Percentiles rank a stretch among this genome's conserved stretches.
These are phyloP conservation scores for Chrysoporthe puriensis DNA, from an alignment of 2,329 filamentous ascomycete species.

Conservation along the genomic window DNA sequence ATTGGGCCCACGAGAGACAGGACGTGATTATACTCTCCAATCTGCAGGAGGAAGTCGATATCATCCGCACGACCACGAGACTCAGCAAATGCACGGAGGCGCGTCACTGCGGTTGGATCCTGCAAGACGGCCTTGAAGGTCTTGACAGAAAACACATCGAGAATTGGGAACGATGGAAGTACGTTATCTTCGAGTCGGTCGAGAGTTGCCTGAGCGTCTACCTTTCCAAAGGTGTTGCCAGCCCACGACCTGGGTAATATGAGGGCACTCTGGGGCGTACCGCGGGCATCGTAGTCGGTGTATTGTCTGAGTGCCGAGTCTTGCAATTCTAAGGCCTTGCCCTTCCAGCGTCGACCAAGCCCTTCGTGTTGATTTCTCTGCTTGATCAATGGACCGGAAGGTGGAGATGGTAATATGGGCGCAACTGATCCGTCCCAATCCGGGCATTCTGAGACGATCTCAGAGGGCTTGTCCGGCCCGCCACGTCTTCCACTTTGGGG, in stretches of 20 bases:
- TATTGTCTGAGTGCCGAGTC: conserved; percentile 19
- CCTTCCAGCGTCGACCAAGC: conserved; percentile 6
- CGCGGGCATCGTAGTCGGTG: conserved; percentile 20
- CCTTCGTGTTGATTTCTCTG: conserved; percentile 16
- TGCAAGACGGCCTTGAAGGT: conserved; percentile 18
- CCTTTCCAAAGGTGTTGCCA: conserved; percentile 14
- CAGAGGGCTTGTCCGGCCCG: conserved; percentile 4
- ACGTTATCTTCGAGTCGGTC: conserved; percentile 15
- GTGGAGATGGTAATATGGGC: conserved; percentile 15
- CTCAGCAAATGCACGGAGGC: conserved; percentile 19
- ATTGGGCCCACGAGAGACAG: conserved; percentile 8
- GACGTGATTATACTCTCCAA: conserved; percentile 13
- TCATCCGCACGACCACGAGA: conserved; percentile 13
- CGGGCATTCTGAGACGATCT: neutral
- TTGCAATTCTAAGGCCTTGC: conserved; percentile 11
- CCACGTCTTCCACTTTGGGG: neutral
- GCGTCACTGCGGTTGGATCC: conserved; percentile 12
- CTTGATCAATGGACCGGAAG: neutral
- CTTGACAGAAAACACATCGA: conserved; percentile 21
- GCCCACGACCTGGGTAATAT: conserved; percentile 12
- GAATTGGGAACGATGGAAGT: conserved; percentile 10
- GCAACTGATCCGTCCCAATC: neutral
- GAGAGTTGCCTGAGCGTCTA: conserved; percentile 18
- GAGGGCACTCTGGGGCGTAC: conserved; percentile 14
- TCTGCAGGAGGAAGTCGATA: conserved; percentile 22